These are phyloP conservation scores for Trichophyton verrucosum DNA, from an alignment of 2,329 filamentous ascomycete genomes.

Conservation along the genomic window DNA sequence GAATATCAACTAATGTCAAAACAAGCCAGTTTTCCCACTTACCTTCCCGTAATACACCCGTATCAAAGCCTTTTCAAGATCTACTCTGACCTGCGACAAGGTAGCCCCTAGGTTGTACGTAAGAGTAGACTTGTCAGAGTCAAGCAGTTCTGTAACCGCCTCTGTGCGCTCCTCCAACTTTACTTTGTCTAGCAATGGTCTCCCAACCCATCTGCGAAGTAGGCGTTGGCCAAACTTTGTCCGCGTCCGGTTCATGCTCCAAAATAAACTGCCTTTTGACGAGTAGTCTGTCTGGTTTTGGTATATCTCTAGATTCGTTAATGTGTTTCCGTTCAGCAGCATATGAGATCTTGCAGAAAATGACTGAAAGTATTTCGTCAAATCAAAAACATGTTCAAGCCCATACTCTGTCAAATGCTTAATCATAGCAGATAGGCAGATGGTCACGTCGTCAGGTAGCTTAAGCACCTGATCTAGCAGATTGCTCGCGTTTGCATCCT, in stretches of 20 bases:
- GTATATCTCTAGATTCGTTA: conserved; percentile 90
- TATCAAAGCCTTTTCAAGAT: conserved; percentile 86
- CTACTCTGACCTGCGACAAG: conserved; percentile 58
- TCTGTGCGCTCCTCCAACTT: conserved; percentile 65
- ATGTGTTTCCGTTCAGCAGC: conserved; percentile 86
- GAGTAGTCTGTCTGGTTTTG: conserved; percentile 83
- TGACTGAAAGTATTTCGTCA: conserved; percentile 94
- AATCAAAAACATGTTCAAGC: conserved; percentile 84
- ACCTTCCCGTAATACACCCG: conserved; percentile 91
- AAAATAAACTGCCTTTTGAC: conserved; percentile 80
- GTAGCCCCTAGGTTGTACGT: conserved; percentile 65
- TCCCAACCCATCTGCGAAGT: conserved; percentile 86
- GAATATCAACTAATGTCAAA: not conserved
- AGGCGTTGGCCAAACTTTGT: conserved; percentile 82
- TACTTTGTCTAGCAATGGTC: conserved; percentile 66
- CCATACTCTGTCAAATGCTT: conserved; percentile 83
- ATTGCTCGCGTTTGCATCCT: conserved; percentile 46
- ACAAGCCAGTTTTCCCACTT: not conserved
- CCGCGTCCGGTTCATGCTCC: conserved; percentile 84
- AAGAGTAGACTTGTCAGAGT: conserved; percentile 50
- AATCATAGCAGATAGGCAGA: conserved; percentile 95
- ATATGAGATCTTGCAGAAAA: conserved; percentile 92
- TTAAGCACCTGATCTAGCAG: conserved; percentile 77
- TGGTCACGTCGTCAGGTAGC: conserved; percentile 71
- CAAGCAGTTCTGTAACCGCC: conserved; percentile 75